Evolutionary conservation across 164 flowering plant species (phyloP).

Genomic region (Buxus sempervirens): DNA sequence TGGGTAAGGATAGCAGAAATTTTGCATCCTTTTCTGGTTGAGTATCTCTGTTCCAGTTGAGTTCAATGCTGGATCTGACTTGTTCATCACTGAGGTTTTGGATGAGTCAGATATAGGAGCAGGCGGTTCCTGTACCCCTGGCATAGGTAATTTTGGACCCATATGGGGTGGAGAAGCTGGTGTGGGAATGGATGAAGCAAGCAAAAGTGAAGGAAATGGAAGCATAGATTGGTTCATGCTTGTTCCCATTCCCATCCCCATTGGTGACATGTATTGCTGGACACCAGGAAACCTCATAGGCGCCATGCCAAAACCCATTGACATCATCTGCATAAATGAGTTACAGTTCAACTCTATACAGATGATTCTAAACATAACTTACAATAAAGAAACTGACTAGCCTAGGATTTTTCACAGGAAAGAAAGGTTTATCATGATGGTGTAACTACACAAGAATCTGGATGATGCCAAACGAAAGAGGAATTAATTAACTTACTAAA

Average conservation of each 20-base stretch:
- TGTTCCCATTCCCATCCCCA: slow-evolving; percentile 55
- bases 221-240: slow-evolving; percentile 57
- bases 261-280: slow-evolving; percentile 71
- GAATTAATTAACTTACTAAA: no score
- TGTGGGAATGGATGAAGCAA: slow-evolving; percentile 43
- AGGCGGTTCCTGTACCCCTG: slow-evolving; percentile 51
- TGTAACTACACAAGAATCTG: no score
- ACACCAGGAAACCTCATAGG: slow-evolving; percentile 84
- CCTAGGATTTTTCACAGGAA: no score
- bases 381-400: neutral
- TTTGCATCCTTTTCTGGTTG: slow-evolving; percentile 33
- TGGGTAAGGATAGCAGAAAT: slow-evolving; percentile 56
- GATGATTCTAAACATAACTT: neutral
- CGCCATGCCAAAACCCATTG: slow-evolving; percentile 88
- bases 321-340: slow-evolving; percentile 71
- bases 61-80: slow-evolving; percentile 35
- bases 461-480: no score
- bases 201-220: slow-evolving; percentile 58
- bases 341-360: neutral
- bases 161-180: slow-evolving; percentile 48
- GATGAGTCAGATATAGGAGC: slow-evolving; percentile 41
- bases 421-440: no score
- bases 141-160: slow-evolving; percentile 56
- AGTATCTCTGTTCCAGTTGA: slow-evolving; percentile 29
- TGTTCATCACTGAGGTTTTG: slow-evolving; percentile 35